phyloP scores from a whole-genome alignment of 179 eudicot species.

The Sideroxylon spinosum region DNA sequence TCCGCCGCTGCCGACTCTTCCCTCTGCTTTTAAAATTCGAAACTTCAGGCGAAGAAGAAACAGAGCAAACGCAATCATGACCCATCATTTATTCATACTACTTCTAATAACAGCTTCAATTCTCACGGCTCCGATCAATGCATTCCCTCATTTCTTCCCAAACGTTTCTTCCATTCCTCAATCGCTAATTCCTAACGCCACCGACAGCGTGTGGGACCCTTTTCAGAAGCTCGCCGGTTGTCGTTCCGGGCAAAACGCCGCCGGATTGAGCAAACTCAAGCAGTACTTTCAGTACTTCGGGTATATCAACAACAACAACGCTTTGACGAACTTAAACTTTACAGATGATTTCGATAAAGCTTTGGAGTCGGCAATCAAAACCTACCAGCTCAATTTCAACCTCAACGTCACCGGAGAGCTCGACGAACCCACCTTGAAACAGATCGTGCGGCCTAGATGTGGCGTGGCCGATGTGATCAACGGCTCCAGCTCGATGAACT shows the following conservation, averaged over 20 bases:
- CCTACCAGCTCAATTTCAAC: slow-evolving; percentile 52
- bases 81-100: neutral
- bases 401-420: slow-evolving; percentile 50
- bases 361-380: slow-evolving; percentile 34
- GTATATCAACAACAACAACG: slow-evolving; percentile 26
- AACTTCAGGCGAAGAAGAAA: neutral
- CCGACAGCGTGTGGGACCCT: slow-evolving; percentile 34
- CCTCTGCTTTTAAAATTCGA: neutral
- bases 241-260: slow-evolving; percentile 28
- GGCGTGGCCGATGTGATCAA: slow-evolving; percentile 54
- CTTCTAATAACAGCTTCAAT: neutral
- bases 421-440: slow-evolving; percentile 36
- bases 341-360: slow-evolving; percentile 42
- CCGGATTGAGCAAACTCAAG: slow-evolving; percentile 39
- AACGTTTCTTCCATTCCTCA: slow-evolving; percentile 33
- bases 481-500: slow-evolving; percentile 45
- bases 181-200: slow-evolving; percentile 21
- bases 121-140: neutral
- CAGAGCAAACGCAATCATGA: neutral
- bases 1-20: neutral
- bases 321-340: slow-evolving; percentile 33
- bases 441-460: slow-evolving; percentile 46
- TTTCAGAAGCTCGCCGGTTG: slow-evolving; percentile 38
- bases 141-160: slow-evolving; percentile 26
- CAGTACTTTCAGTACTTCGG: slow-evolving; percentile 49